Evolutionary conservation across 345 rosid genomes (phyloP).

Genomic region (Populus ilicifolia): DNA sequence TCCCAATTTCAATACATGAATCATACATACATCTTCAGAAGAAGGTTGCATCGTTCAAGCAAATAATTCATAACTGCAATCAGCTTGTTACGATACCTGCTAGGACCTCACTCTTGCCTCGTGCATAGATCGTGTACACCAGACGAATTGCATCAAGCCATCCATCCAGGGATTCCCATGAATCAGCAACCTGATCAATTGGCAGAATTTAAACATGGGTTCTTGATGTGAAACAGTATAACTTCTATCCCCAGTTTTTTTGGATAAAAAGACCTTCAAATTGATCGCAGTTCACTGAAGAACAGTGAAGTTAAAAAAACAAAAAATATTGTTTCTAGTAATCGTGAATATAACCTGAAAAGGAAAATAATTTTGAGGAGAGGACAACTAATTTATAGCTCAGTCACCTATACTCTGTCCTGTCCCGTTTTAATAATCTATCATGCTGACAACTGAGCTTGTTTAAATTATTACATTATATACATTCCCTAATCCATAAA

Average conservation of each 20-base stretch:
- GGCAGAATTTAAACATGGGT: neutral
- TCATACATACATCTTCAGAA: neutral
- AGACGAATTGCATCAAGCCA: slow-evolving; percentile 95
- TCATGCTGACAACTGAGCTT: no score
- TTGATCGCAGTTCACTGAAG: neutral
- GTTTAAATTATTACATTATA: neutral
- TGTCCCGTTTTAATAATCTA: neutral
- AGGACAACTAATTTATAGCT: neutral
- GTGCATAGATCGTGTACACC: slow-evolving; percentile 83
- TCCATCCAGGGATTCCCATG: slow-evolving; percentile 93
- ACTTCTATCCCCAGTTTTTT: neutral
- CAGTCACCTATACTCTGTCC: neutral
- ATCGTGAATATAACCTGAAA: neutral
- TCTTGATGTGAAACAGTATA: neutral
- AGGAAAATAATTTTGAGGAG: neutral
- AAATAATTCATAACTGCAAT: slow-evolving; percentile 16
- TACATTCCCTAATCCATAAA: neutral
- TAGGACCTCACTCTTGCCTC: slow-evolving; percentile 82
- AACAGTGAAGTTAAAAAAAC: neutral
- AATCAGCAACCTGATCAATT: slow-evolving; percentile 74
- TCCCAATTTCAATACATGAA: slow-evolving; percentile 18
- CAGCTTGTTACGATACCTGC: slow-evolving; percentile 84
- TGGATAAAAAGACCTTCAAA: neutral
- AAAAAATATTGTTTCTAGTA: neutral
- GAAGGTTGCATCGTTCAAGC: slow-evolving; percentile 2